These are phyloP conservation scores for Breynia disticha DNA, from an alignment of 441 rosid genomes.

Conservation along the genomic window DNA sequence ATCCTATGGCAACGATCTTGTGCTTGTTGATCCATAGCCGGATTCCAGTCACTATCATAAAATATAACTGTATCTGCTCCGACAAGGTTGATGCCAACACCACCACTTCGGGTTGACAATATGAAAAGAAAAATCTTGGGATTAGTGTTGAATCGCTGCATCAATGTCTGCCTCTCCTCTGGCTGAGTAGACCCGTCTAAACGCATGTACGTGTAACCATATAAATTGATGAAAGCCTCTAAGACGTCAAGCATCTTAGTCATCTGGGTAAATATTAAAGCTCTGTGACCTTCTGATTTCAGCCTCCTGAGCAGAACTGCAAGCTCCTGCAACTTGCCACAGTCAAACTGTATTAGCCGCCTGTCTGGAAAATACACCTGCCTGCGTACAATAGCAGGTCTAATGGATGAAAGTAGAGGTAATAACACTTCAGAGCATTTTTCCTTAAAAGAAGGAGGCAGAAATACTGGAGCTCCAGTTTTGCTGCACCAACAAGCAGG, in stretches of 20 bases:
- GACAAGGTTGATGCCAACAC: slow-evolving; percentile 97
- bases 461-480: slow-evolving; percentile 48
- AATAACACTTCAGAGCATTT: slow-evolving; percentile 60
- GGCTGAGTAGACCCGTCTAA: slow-evolving; percentile 99
- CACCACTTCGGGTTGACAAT: slow-evolving; percentile 98
- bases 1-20: slow-evolving; percentile 99
- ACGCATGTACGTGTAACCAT: slow-evolving; percentile 99
- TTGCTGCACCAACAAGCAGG: slow-evolving; percentile 93
- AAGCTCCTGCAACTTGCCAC: slow-evolving; percentile 99
- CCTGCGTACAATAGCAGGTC: slow-evolving; percentile 95
- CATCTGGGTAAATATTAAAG: slow-evolving; percentile 98
- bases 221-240: slow-evolving; percentile 95
- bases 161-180: slow-evolving; percentile 96
- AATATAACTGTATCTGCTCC: slow-evolving; percentile 99
- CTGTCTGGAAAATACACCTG: slow-evolving; percentile 98
- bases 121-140: slow-evolving; percentile 97
- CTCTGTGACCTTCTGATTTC: slow-evolving; percentile 96
- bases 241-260: slow-evolving; percentile 98
- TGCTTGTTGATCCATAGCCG: slow-evolving; percentile 99
- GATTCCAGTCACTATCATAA: slow-evolving; percentile 99
- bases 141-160: slow-evolving; percentile 99
- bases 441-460: slow-evolving; percentile 49
- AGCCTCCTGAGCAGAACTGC: slow-evolving; percentile 77
- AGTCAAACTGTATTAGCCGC: slow-evolving; percentile 96
- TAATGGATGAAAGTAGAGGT: slow-evolving; percentile 76